phyloP scores from a whole-genome alignment of 1,284 basidiomycete genomes.

The Sporisorium scitamineum region DNA sequence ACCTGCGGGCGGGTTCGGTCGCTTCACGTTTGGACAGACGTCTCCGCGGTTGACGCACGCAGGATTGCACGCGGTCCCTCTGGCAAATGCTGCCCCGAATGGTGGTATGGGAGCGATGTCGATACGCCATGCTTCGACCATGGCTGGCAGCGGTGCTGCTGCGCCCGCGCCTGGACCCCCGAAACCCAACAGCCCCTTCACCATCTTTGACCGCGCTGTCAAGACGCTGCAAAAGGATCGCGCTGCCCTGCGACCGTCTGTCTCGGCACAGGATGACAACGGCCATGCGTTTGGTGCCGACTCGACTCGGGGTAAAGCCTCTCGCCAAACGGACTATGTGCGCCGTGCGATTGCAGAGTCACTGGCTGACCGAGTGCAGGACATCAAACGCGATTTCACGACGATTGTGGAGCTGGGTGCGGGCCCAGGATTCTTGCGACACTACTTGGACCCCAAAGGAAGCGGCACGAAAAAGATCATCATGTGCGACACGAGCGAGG shows the following conservation, averaged over 20 bases:
- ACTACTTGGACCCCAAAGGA: slow-evolving; percentile 80
- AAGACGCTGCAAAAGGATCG: slow-evolving; percentile 85
- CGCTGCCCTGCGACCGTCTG: slow-evolving; percentile 76
- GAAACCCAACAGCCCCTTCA: slow-evolving; percentile 61
- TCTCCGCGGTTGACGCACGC: slow-evolving; percentile 20
- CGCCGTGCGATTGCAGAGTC: slow-evolving; percentile 89
- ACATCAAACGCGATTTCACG: slow-evolving; percentile 86
- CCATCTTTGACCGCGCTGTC: slow-evolving; percentile 84
- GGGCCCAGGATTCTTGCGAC: slow-evolving; percentile 93
- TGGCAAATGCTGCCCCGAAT: background rate
- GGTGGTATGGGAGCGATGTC: slow-evolving; percentile 6
- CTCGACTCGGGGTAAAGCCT: slow-evolving; percentile 70
- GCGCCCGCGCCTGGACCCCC: slow-evolving; percentile 58
- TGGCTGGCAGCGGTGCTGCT: slow-evolving; percentile 28
- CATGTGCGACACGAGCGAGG: slow-evolving; percentile 85
- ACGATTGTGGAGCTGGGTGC: slow-evolving; percentile 88
- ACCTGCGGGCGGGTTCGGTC: background rate
- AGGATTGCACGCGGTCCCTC: slow-evolving; percentile 4
- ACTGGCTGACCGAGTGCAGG: slow-evolving; percentile 86
- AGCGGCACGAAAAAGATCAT: slow-evolving; percentile 77
- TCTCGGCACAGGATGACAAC: slow-evolving; percentile 61
- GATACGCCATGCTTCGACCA: slow-evolving; percentile 49
- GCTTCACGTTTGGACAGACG: slow-evolving; percentile 33
- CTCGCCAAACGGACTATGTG: slow-evolving; percentile 89
- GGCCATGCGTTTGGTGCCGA: slow-evolving; percentile 38